Evolutionary conservation across 139 green algal genomes (phyloP).

Genomic region (Zygnema circumcarinatum): DNA sequence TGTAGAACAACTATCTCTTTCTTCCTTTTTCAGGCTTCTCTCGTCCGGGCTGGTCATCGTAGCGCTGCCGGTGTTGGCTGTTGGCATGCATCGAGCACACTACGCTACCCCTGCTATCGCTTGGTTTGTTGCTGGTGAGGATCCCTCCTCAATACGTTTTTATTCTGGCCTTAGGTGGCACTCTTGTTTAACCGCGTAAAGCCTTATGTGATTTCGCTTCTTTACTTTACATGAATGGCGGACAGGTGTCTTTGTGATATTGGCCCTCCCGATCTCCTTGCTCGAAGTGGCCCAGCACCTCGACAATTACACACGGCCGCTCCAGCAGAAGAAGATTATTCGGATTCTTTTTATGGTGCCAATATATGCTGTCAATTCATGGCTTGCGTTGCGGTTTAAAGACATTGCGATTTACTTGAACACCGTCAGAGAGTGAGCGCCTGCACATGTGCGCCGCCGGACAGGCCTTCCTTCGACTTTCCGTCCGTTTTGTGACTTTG

Average conservation of each 20-base stretch:
- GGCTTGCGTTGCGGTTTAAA: constrained; percentile 83
- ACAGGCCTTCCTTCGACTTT: constrained; percentile 16
- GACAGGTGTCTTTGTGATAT: constrained; percentile 89
- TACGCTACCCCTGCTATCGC: constrained; percentile 26
- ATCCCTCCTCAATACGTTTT: not conserved
- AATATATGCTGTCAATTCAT: constrained; percentile 88
- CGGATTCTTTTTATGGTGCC: constrained; percentile 92
- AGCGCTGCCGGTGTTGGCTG: constrained; percentile 7
- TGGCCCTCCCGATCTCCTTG: constrained; percentile 84
- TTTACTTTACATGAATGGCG: too few species aligned
- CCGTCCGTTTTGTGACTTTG: constrained; percentile 71
- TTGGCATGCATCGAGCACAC: constrained; percentile 12
- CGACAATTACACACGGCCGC: constrained; percentile 87
- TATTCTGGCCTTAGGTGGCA: not conserved
- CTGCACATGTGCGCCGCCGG: constrained; percentile 1
- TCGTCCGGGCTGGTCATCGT: constrained; percentile 19
- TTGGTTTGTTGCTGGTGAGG: constrained; percentile 22
- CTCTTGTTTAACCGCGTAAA: not conserved
- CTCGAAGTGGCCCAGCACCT: constrained; percentile 89
- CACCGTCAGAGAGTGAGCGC: constrained; percentile 78
- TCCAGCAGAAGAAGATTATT: constrained; percentile 88
- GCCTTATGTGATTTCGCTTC: not conserved
- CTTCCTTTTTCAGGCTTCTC: constrained; percentile 21
- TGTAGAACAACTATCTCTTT: not conserved
- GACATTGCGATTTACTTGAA: constrained; percentile 77